Conservation (phyloP, 305 asterid species). For the Fraxinus angustifolia region DNA sequence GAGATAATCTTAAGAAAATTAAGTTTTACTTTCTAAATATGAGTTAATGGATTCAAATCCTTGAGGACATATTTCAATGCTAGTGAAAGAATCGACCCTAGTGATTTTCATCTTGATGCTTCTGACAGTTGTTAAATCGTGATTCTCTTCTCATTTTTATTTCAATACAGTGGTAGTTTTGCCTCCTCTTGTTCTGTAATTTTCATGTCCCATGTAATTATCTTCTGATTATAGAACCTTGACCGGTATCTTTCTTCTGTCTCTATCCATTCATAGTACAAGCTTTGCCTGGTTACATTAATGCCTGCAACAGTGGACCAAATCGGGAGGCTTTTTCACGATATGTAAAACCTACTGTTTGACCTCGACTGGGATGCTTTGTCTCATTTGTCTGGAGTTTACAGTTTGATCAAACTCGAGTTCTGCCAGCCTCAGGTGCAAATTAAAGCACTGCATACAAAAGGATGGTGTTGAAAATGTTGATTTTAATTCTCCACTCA, state of each 20-base stretch:
- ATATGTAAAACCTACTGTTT: conserved; percentile 35
- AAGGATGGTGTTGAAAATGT: not conserved
- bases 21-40: not conserved
- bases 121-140: not conserved
- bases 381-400: not conserved
- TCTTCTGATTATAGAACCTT: not conserved
- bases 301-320: conserved; percentile 84
- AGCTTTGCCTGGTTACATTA: conserved; percentile 84
- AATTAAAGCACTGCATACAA: not conserved
- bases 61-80: not conserved
- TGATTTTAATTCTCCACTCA: not conserved
- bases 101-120: not conserved
- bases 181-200: not conserved
- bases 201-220: not conserved
- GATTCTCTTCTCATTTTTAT: not conserved
- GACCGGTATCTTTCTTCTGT: not conserved
- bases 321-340: conserved; percentile 88
- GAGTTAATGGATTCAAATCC: not conserved
- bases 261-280: conserved; percentile 49
- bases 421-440: not conserved
- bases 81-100: not conserved
- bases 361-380: not conserved
- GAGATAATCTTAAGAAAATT: not conserved
- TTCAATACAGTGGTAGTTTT: not conserved
- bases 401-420: not conserved